These are phyloP conservation scores for Grifola frondosa DNA, from an alignment of 1,284 basidiomycete species.

Conservation along the genomic window DNA sequence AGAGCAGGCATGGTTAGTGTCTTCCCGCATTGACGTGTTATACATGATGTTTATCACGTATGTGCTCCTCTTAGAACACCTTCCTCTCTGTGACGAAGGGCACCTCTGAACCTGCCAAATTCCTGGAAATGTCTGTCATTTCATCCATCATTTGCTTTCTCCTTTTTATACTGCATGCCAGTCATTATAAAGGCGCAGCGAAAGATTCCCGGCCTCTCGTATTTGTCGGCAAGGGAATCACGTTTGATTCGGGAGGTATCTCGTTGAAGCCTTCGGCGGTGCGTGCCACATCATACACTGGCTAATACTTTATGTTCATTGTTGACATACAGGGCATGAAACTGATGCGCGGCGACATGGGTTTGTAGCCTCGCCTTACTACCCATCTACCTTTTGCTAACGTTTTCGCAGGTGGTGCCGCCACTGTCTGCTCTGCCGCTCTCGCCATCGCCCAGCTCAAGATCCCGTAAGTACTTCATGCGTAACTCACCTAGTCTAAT, in stretches of 20 bases:
- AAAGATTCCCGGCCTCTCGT: constrained; percentile 63
- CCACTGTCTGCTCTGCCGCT: constrained; percentile 70
- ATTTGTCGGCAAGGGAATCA: constrained; percentile 88
- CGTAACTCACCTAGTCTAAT: neutral
- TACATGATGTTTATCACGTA: neutral
- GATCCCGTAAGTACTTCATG: constrained; percentile 73
- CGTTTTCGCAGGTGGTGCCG: constrained; percentile 62
- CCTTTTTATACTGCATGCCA: constrained; percentile 30
- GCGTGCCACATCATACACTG: constrained; percentile 31
- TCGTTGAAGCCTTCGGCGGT: constrained; percentile 79
- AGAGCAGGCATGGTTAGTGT: constrained; percentile 72
- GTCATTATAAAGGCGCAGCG: constrained; percentile 78
- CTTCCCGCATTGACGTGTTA: neutral
- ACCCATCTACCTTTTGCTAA: neutral
- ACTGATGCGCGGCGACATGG: constrained; percentile 84
- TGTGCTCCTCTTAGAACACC: constrained; percentile 49
- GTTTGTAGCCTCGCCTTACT: constrained; percentile 32
- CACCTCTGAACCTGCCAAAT: constrained; percentile 80
- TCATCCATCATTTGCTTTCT: neutral
- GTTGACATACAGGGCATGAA: constrained; percentile 66
- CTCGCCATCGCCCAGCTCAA: constrained; percentile 81
- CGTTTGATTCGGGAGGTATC: constrained; percentile 89
- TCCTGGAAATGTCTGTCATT: constrained; percentile 76
- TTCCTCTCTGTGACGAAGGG: constrained; percentile 90
- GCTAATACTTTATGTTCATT: constrained; percentile 3